Evolutionary conservation across 306 rosid species (phyloP).

Genomic region (Begonia fuchsioides): DNA sequence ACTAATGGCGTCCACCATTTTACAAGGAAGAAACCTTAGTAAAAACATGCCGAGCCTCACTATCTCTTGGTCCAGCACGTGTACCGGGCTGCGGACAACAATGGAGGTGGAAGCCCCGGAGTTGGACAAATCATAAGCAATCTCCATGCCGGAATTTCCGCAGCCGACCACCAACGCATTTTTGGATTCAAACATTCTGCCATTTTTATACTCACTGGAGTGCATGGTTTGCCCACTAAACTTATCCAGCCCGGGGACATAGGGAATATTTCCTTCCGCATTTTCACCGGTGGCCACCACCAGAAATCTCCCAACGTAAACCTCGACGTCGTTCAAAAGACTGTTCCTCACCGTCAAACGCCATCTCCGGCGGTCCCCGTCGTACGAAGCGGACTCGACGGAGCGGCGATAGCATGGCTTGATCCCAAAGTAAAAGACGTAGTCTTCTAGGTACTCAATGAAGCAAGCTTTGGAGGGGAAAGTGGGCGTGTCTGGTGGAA

Average conservation of each 20-base stretch:
- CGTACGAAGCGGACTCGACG: constrained; percentile 19
- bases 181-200: constrained; percentile 22
- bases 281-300: constrained; percentile 60
- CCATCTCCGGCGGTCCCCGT: constrained; percentile 19
- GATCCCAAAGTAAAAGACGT: constrained; percentile 19
- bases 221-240: constrained; percentile 39
- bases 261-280: constrained; percentile 25
- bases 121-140: constrained; percentile 42
- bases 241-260: constrained; percentile 17
- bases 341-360: constrained; percentile 12
- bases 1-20: constrained; percentile 22
- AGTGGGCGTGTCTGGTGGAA: constrained; percentile 19
- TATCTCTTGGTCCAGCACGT: constrained; percentile 31
- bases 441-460: constrained; percentile 30
- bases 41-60: constrained; percentile 35
- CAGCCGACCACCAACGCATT: constrained; percentile 57
- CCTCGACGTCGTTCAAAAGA: constrained; percentile 1
- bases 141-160: constrained; percentile 73
- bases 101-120: constrained; percentile 51
- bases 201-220: constrained; percentile 29
- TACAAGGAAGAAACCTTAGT: constrained; percentile 16
- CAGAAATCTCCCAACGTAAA: constrained; percentile 21
- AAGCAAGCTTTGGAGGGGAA: constrained; percentile 29
- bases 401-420: constrained; percentile 5
- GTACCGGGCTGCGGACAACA: constrained; percentile 39